These are phyloP conservation scores for Colletotrichum higginsianum DNA, from an alignment of 2,329 filamentous ascomycete genomes.

Conservation along the genomic window DNA sequence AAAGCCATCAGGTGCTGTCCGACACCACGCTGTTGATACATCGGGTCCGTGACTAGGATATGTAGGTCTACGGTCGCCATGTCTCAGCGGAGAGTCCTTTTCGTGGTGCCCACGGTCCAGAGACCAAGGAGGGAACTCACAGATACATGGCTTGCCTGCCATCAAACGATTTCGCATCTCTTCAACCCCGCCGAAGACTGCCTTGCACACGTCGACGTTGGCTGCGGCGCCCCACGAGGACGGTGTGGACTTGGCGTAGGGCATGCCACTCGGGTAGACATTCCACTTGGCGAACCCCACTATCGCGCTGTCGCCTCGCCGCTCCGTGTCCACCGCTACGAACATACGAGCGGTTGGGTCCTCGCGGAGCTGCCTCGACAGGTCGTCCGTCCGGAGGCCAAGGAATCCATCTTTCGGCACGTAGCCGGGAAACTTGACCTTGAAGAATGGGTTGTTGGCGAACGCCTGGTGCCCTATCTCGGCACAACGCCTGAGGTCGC, in stretches of 20 bases:
- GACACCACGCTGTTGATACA: slow-evolving; percentile 54
- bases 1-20: slow-evolving; percentile 52
- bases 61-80: slow-evolving; percentile 50
- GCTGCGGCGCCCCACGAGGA: slow-evolving; percentile 48
- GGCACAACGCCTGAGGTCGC: slow-evolving; percentile 6
- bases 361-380: slow-evolving; percentile 41
- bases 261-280: slow-evolving; percentile 49
- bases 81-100: neutral
- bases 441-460: neutral
- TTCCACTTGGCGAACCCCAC: slow-evolving; percentile 55
- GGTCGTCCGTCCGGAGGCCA: slow-evolving; percentile 43
- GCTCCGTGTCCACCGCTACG: slow-evolving; percentile 30
- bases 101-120: too few relatives aligned
- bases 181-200: slow-evolving; percentile 50
- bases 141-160: slow-evolving; percentile 51
- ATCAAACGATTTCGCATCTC: slow-evolving; percentile 49
- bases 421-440: slow-evolving; percentile 49
- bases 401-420: slow-evolving; percentile 45
- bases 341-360: slow-evolving; percentile 21
- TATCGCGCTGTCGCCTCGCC: slow-evolving; percentile 44
- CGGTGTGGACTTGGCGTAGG: slow-evolving; percentile 40
- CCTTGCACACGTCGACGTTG: slow-evolving; percentile 52
- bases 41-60: slow-evolving; percentile 54
- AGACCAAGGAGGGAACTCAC: slow-evolving; percentile 47
- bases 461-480: slow-evolving; percentile 21